phyloP scores from a whole-genome alignment of 148 eudicot species.

The Hydrangea macrophylla region DNA sequence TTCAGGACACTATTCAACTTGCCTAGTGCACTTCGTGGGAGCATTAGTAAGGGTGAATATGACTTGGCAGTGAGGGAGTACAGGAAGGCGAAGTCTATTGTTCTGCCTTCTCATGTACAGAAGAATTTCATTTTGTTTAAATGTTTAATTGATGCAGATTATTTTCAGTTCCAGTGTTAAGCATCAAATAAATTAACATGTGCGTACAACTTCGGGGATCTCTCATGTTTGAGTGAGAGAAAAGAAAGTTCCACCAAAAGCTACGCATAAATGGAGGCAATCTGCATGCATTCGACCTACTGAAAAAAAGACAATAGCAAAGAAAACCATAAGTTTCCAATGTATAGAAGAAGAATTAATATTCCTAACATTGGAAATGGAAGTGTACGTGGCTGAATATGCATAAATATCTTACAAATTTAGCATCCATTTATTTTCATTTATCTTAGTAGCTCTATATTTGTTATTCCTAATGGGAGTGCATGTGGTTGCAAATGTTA shows the following conservation, averaged over 20 bases:
- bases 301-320: no score
- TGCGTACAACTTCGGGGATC: neutral
- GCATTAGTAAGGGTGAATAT: slow-evolving; percentile 95
- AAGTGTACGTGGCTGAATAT: no score
- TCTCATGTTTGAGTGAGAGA: neutral
- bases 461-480: neutral
- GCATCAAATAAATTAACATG: neutral
- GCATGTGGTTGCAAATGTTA: slow-evolving; percentile 2
- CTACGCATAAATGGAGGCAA: no score
- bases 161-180: slow-evolving; percentile 2
- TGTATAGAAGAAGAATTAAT: no score
- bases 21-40: slow-evolving; percentile 88
- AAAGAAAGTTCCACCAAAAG: no score
- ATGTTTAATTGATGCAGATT: neutral
- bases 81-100: slow-evolving; percentile 97
- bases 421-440: no score
- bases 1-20: slow-evolving; percentile 93
- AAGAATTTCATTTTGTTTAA: neutral
- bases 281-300: no score
- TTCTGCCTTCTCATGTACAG: slow-evolving; percentile 88
- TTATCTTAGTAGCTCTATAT: neutral
- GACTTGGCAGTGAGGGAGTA: slow-evolving; percentile 99
- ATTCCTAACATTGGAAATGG: no score
- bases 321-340: no score
- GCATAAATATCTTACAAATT: no score